Evolutionary conservation across 768 basidiomycete genomes (phyloP), one percentile per base, ranked within the genome.

Genomic region (Boletus pseudopeckii): DNA sequence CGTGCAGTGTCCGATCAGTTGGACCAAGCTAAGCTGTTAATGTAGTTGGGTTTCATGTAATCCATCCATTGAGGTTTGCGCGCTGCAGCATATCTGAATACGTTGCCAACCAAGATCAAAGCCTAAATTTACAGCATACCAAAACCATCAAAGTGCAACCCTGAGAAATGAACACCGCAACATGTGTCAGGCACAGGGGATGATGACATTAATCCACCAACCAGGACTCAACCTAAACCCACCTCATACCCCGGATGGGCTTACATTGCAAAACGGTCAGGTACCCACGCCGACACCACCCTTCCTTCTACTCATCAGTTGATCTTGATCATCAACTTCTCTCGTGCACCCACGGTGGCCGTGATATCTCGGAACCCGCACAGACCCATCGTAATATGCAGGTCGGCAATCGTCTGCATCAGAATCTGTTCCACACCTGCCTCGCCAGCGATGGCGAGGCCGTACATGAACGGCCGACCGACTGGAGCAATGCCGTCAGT

Each of bases 391-490:
- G 77, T 74, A 46, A 76, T 55, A 55, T 79, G 71, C 4, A 75
- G 54, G 46, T 80, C 78, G 5, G 76, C 70, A 37, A 80, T 67
- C 7, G 76, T 67, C 24, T 68, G 67, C 52, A 72, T 73, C 54
- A 84, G 60, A 15, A 82, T 76, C 45, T 77, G 72, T 60, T 80
- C 73, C 4, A 80, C 77, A 0, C 80, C 83, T 8, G 64, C 69
- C 50, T 80, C 68, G 1, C 82, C 80, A 2, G 66, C 75, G 20
- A 81, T 66, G 0, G 77, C 71, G 15, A 83, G 72, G 1, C 78
- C 79, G 54, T 78, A 81, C 57, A 80, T 73, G 60, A 70, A 74
- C 6, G 73, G 74, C 13, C 78, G 70, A 1, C 72, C 78, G 42
- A 81, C 74, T 56, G 15, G 22, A 37, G 13, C 1, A 14, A 28